Base-by-base conservation (phyloP, 805 yeast genomes). In the Cyberlindnera suaveolens region DNA sequence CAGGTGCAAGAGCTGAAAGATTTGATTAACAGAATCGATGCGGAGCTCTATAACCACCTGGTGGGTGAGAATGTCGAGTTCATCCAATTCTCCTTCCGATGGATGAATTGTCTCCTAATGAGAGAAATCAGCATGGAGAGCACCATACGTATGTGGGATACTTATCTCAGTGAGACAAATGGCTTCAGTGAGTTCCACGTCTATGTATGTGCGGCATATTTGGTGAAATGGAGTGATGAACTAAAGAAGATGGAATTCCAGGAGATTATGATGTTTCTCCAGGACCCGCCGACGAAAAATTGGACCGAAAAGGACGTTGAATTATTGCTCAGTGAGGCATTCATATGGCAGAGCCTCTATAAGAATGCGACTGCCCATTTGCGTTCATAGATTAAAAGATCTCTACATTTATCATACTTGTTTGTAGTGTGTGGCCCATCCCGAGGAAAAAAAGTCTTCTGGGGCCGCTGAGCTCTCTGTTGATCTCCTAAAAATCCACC, bases 21-120 rank as follows among this genome's bases (percentile, higher is more conserved):
- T 49, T 70, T 93, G 40, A 86, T 90, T 15, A 74, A 78, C 49
- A 74, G 95, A 49, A 90, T 91, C 43, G 98, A 93, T 57, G 63
- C 74, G 3, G 81, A 76, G 20, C 69, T 93, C 30, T 80, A 81
- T 33, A 70, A 70, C 32, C 98, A 93, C 65, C 76, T 93, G 50
- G 80, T 81, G 46, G 57, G 63, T 1, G 96, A 93, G 60, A 85
- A 85, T 38, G 78, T 93, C n/a, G 96, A 93, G 63, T 93, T 93
- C 57, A 79, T 93, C 50, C 99, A 93, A 64, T 93, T 93, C 63
- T 79, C 96, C 17, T 93, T 93, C 67, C 73, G 99, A 52, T 93
- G 99, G 99, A 93, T 93, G 98, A 93, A 93, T 65, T 93, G 99
- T 67, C 68, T 93, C 56, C 68, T 93, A 39, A 93, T 93, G 99